Base-by-base conservation (phyloP, 2,329 filamentous ascomycete species). In the Pseudogymnoascus sp. region DNA sequence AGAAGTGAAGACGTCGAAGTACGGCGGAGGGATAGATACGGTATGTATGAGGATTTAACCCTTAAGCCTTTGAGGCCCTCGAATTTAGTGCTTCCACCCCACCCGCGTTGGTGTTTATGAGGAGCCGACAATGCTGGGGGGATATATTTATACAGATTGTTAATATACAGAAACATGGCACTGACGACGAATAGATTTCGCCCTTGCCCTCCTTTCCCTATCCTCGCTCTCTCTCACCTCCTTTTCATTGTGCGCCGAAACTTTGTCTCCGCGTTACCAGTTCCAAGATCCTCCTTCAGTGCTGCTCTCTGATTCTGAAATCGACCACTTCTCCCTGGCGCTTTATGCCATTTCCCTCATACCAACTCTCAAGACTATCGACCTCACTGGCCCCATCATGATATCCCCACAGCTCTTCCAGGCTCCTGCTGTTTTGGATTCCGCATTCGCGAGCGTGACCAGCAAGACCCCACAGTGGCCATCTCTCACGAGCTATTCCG, bases 371-470 rank as follows among this genome's bases (percentile, higher is more conserved):
- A 44, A 15, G 11, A 47, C 17, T 35, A 29, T 62, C 36, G 35
- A 37, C 24, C 61, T 62, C 15, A 24, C 13, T 9, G 61, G 61
- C 13, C 54, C 61, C 26, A 47, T 62, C 54, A 62, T 54, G 47
- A 54, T 62, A 17, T 62, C 61, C 15, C 39, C 57, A n/a, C 54
- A 24, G 11, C 61, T 62, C 13, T 62, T 60, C 35, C 36, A 54
- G 29, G 33, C 54, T 17, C 37, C 33, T 33, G 10, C 29, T 29
- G 9, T 29, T 33, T 8, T 54, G 8, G 47, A 54, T n/a, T 4
- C 47, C 9, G 47, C 15, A 54, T 54, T 54, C 3, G 26, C 47
- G 29, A 21, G 47, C 10, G n/a, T 54, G 35, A n/a, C 47, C 47
- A 54, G 17, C 15, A 33, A 7, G 47, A 2, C 29, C 15, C 29